These are phyloP conservation scores for Diplotaxis tenuifolia DNA, from an alignment of 345 rosid genomes.

Conservation along the genomic window DNA sequence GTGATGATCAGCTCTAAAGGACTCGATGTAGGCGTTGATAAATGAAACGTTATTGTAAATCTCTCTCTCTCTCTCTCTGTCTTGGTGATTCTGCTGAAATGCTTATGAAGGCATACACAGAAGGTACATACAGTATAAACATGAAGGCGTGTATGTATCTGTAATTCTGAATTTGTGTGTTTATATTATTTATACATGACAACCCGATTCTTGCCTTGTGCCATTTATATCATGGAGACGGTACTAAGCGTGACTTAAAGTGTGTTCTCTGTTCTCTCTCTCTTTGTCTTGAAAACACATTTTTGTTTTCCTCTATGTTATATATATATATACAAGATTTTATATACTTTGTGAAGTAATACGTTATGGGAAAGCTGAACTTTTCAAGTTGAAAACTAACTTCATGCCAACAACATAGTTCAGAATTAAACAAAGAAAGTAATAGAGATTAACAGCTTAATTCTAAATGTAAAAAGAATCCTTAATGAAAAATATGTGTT, in stretches of 20 bases:
- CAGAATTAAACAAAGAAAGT: too few relatives aligned
- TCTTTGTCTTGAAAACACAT: background rate
- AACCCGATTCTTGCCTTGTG: slow-evolving; percentile 3
- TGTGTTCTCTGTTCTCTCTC: background rate
- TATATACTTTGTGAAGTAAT: background rate
- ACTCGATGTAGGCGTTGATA: slow-evolving; percentile 90
- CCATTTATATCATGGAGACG: slow-evolving; percentile 1
- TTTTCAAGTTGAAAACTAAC: too few relatives aligned
- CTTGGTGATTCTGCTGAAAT: background rate
- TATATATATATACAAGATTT: background rate
- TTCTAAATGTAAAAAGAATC: too few relatives aligned
- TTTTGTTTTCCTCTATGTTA: background rate
- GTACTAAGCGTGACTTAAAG: background rate
- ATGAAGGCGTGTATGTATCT: slow-evolving; percentile 22
- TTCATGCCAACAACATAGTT: too few relatives aligned
- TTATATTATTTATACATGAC: slow-evolving; percentile 5
- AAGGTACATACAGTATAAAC: background rate
- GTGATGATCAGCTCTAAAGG: slow-evolving; percentile 94
- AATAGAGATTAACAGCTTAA: too few relatives aligned
- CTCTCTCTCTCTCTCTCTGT: background rate
- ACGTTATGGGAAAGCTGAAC: background rate
- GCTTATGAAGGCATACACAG: slow-evolving; percentile 1
- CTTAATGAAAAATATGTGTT: too few relatives aligned
- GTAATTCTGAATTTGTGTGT: slow-evolving; percentile 17
- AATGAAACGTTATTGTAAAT: slow-evolving; percentile 12